These are phyloP conservation scores for Eutypella sp. DNA, from an alignment of 2,329 filamentous ascomycete species.

Conservation along the genomic window DNA sequence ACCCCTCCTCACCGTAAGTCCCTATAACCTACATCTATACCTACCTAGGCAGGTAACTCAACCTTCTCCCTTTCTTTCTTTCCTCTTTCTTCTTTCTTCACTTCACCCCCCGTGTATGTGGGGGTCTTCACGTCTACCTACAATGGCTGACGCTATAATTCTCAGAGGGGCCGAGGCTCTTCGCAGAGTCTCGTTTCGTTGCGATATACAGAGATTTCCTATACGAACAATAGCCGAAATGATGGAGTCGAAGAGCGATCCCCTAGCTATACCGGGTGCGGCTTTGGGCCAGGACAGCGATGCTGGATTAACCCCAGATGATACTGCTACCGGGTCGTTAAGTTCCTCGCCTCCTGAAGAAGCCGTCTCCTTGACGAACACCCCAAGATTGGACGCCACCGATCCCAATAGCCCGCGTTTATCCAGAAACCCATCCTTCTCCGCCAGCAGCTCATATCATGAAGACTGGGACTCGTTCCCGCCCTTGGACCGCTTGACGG, in stretches of 20 bases:
- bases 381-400: slow-evolving; percentile 45
- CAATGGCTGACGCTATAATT: slow-evolving; percentile 39
- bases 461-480: slow-evolving; percentile 85
- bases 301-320: slow-evolving; percentile 36
- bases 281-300: slow-evolving; percentile 43
- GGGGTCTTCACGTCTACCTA: neutral
- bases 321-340: slow-evolving; percentile 35
- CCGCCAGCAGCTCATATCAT: slow-evolving; percentile 78
- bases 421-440: slow-evolving; percentile 76
- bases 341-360: slow-evolving; percentile 40
- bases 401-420: slow-evolving; percentile 49
- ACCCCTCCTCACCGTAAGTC: neutral
- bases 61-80: neutral
- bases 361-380: slow-evolving; percentile 34
- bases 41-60: no score
- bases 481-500: slow-evolving; percentile 80
- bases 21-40: no score
- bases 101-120: neutral
- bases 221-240: slow-evolving; percentile 37
- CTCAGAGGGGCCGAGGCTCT: slow-evolving; percentile 36
- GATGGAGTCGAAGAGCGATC: slow-evolving; percentile 30
- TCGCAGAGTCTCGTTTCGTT: slow-evolving; percentile 35
- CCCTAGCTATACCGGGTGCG: slow-evolving; percentile 30
- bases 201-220: slow-evolving; percentile 30
- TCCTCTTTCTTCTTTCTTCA: neutral